phyloP scores from a whole-genome alignment of 1,284 basidiomycete species.

The Marasmius fiardii region DNA sequence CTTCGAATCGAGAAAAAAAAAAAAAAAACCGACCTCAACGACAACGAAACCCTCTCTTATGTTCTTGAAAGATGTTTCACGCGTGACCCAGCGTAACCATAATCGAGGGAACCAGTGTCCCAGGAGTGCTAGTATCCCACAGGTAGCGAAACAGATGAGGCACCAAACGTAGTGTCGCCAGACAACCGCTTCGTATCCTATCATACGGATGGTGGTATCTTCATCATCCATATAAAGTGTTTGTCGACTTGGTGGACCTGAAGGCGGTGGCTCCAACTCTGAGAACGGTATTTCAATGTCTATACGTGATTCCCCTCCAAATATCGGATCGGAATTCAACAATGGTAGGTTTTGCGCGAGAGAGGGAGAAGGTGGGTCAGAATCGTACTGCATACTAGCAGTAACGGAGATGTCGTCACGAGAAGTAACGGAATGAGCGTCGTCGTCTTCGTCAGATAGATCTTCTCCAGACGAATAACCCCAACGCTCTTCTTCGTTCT shows the following conservation, averaged over 20 bases:
- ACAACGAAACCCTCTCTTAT: constrained; percentile 75
- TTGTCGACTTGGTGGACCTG: constrained; percentile 81
- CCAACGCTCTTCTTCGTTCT: constrained; percentile 68
- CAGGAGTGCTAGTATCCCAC: constrained; percentile 79
- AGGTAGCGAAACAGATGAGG: constrained; percentile 62
- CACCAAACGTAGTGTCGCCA: constrained; percentile 76
- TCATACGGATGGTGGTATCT: constrained; percentile 85
- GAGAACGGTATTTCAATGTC: constrained; percentile 69
- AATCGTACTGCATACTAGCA: constrained; percentile 66
- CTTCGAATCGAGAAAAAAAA: constrained; percentile 1
- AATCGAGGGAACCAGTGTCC: constrained; percentile 92
- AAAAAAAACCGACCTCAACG: constrained; percentile 70
- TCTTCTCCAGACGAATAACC: constrained; percentile 79
- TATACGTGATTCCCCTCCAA: constrained; percentile 76
- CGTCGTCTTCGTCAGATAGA: constrained; percentile 45
- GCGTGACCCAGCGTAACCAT: constrained; percentile 88
- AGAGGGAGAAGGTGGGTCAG: constrained; percentile 60
- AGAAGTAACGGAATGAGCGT: constrained; percentile 22
- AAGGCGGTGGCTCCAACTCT: constrained; percentile 59
- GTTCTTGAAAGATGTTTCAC: constrained; percentile 81
- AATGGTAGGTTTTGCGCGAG: constrained; percentile 58
- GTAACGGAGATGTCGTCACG: constrained; percentile 39
- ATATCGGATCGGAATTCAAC: constrained; percentile 70
- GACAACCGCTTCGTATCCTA: constrained; percentile 78
- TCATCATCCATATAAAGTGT: constrained; percentile 89